Conservation (phyloP, 371 early-diverging fungal genomes). For the Mucor plumbeus region DNA sequence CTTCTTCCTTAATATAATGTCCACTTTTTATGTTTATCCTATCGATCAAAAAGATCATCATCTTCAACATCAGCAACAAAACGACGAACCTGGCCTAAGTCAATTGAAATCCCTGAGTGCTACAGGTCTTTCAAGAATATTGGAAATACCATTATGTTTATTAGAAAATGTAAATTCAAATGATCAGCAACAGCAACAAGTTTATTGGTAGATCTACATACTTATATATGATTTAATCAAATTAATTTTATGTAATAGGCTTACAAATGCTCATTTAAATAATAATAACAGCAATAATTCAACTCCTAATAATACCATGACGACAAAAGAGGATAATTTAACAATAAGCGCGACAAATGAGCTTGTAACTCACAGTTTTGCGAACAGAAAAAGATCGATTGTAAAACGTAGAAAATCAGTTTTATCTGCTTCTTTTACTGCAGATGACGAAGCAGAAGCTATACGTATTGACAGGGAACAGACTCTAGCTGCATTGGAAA, state of each 20-base stretch:
- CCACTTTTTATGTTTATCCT: constrained; percentile 23
- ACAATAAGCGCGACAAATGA: neutral
- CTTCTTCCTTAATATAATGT: constrained; percentile 10
- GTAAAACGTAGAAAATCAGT: constrained; percentile 50
- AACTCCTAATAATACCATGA: neutral
- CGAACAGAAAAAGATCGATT: constrained; percentile 36
- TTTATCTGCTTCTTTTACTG: constrained; percentile 48
- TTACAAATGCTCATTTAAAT: neutral
- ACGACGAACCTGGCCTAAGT: neutral
- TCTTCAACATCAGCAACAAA: neutral
- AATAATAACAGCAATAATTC: neutral
- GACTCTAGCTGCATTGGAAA: constrained; percentile 24
- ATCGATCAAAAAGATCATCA: constrained; percentile 2
- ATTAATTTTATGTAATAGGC: constrained; percentile 1
- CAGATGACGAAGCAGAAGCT: constrained; percentile 42
- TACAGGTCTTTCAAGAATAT: constrained; percentile 18
- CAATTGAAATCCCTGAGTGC: neutral
- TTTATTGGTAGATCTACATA: constrained; percentile 14
- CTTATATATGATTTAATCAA: neutral
- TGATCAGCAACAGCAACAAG: constrained; percentile 5
- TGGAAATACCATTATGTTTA: constrained; percentile 23
- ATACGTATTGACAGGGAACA: constrained; percentile 21
- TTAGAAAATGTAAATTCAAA: constrained; percentile 14
- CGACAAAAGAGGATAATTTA: neutral
- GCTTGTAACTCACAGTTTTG: constrained; percentile 37